phyloP scores from a whole-genome alignment of 1,284 basidiomycete species.

The Singerocomus inundabilis region DNA sequence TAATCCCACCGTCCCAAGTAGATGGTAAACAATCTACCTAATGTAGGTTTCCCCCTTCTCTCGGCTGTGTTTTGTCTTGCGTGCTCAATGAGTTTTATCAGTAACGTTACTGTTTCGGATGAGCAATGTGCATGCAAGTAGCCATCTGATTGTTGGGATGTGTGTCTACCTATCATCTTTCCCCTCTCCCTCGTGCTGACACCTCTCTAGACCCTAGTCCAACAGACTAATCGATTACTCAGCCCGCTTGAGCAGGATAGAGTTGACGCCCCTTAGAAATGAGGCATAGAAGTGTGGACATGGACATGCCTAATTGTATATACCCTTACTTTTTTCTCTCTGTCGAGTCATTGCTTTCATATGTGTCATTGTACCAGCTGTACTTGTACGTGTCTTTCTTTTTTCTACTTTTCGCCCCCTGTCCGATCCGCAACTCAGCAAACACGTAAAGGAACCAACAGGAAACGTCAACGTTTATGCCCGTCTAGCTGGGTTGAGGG shows the following conservation, averaged over 20 bases:
- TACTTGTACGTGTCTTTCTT: neutral
- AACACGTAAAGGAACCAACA: slow-evolving; percentile 3
- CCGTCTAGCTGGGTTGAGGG: neutral
- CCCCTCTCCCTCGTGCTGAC: neutral
- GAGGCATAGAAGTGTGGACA: neutral
- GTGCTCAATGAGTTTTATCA: neutral
- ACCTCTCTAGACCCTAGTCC: slow-evolving; percentile 2
- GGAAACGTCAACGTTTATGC: too few species aligned
- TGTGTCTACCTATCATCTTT: neutral
- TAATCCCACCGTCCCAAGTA: slow-evolving; percentile 5
- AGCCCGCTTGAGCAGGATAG: neutral
- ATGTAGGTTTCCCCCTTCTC: slow-evolving; percentile 8
- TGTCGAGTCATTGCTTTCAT: neutral
- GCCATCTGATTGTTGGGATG: slow-evolving; percentile 1
- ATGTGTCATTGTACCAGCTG: neutral
- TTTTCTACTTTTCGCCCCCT: too few species aligned
- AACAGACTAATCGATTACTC: neutral
- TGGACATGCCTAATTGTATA: slow-evolving; percentile 3
- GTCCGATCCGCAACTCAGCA: neutral
- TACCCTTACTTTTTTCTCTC: too few species aligned
- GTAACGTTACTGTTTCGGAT: neutral
- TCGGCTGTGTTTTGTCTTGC: neutral
- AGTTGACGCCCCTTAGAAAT: neutral
- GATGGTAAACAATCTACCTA: slow-evolving; percentile 1
- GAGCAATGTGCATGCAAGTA: neutral